Evolutionary conservation across 169 alveolate species (phyloP).

Genomic region (Theileria orientalis): DNA sequence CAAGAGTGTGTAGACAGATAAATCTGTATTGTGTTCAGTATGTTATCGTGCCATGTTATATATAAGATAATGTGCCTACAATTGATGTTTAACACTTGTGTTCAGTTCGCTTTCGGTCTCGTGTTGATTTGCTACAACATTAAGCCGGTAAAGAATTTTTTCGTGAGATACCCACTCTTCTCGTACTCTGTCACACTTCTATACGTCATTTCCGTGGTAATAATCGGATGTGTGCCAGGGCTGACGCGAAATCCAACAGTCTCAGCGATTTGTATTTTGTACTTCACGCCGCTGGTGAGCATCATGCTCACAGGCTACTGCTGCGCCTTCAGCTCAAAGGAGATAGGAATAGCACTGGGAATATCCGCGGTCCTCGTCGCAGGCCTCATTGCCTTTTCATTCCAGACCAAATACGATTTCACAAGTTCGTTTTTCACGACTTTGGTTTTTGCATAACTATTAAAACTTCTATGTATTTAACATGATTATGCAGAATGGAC

Average conservation of each 20-base stretch:
- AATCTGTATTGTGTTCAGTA: too few relatives aligned
- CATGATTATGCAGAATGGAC: constrained; percentile 12
- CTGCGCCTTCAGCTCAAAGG: constrained; percentile 14
- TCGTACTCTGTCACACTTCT: not conserved
- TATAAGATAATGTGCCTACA: too few relatives aligned
- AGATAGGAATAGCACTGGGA: constrained; percentile 46
- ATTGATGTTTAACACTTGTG: too few relatives aligned
- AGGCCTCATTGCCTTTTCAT: constrained; percentile 26
- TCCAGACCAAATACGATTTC: constrained; percentile 58
- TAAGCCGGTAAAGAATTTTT: constrained; percentile 11
- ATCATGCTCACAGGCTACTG: constrained; percentile 9
- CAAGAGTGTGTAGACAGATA: too few relatives aligned
- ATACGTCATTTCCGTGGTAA: constrained; percentile 8
- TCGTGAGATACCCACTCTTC: not conserved
- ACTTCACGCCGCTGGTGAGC: constrained; percentile 38
- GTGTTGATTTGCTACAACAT: constrained; percentile 8
- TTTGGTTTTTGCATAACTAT: too few relatives aligned
- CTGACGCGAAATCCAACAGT: constrained; percentile 20
- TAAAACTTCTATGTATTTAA: not conserved
- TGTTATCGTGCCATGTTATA: too few relatives aligned
- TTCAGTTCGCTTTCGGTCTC: constrained; percentile 60
- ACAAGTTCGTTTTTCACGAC: constrained; percentile 25
- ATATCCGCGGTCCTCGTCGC: constrained; percentile 34
- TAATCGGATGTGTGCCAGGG: constrained; percentile 25
- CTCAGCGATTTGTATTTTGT: not conserved